Base-by-base conservation (phyloP, 805 yeast genomes). In the Candida silvicultrix region DNA sequence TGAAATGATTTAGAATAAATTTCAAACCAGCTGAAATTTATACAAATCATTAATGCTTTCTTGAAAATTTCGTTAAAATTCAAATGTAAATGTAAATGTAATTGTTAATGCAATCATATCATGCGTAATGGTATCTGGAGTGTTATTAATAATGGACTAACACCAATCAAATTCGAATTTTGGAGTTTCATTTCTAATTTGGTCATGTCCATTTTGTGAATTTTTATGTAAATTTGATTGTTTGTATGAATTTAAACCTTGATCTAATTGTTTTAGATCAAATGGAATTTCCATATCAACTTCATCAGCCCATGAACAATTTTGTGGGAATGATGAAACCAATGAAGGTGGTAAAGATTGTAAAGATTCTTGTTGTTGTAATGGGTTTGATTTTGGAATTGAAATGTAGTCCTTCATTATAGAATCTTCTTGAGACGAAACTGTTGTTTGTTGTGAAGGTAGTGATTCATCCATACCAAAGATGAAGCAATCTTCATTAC, bases 401-500 rank as follows among this genome's bases (percentile, higher is more conserved):
- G 18, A 10, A 35, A 35, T 38, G 9, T 38, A 23, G 6, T 38
- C 31, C 12, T 28, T 28, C 31, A 28, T 15, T 31, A 22, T 22
- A 3, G 21, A 15, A 10, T 22, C 25, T 22, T 39, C 16, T 25
- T n/a, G 34, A 37, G 40, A 28, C 4, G 31, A 4, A 7, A 25
- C 15, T 9, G 28, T 37, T 15, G 40, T 19, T 5, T 9, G 19
- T 37, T n/a, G n/a, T n/a, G n/a, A n/a, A n/a, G 20, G 14, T 14
- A 9, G n/a, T 25, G 32, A 7, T 28, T 41, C 43, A 31, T 41
- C 43, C 43, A 41, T 41, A 16, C 43, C 43, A 20, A 41, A 41
- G 11, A 41, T 41, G 14, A 31, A 41, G 5, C 38, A 41, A 21
- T 41, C 43, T 7, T 35, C 38, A 18, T 3, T 2, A 15, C 4